Evolutionary conservation across 441 rosid species (phyloP).

Genomic region (Sinapis alba): DNA sequence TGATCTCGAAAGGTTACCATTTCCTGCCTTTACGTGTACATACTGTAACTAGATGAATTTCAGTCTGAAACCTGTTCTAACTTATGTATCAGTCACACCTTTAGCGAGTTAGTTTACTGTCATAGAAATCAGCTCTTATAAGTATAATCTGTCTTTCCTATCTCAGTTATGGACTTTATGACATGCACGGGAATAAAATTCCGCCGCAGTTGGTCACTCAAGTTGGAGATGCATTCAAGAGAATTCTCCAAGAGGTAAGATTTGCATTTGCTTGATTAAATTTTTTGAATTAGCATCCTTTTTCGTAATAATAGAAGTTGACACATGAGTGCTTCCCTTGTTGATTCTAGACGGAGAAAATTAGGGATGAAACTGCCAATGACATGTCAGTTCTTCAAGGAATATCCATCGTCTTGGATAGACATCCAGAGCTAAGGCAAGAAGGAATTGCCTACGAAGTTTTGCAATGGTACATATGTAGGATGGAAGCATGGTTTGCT

Average conservation of each 20-base stretch:
- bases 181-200: slow-evolving; percentile 63
- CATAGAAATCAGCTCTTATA: not conserved
- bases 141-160: slow-evolving; percentile 27
- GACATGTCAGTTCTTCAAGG: slow-evolving; percentile 92
- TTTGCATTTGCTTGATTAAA: not conserved
- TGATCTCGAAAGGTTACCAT: slow-evolving; percentile 76
- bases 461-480: slow-evolving; percentile 84
- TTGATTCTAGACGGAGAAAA: slow-evolving; percentile 67
- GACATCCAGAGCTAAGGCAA: slow-evolving; percentile 78
- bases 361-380: slow-evolving; percentile 68
- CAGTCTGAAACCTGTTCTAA: slow-evolving; percentile 3
- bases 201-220: slow-evolving; percentile 62
- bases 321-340: slow-evolving; percentile 21
- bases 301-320: not conserved
- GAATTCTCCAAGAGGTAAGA: slow-evolving; percentile 72
- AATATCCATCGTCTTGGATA: slow-evolving; percentile 66
- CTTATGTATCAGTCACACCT: too few relatives aligned
- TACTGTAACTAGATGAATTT: not conserved
- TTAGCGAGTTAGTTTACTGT: too few relatives aligned
- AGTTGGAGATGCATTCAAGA: slow-evolving; percentile 80
- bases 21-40: not conserved
- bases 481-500: slow-evolving; percentile 98
- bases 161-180: slow-evolving; percentile 70
- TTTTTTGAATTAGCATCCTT: slow-evolving; percentile 2
- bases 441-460: slow-evolving; percentile 82